Percentiles rank a stretch among this genome's conserved stretches.
phyloP scores from a whole-genome alignment of 495 filamentous ascomycete species.

The Neurospora pannonica region DNA sequence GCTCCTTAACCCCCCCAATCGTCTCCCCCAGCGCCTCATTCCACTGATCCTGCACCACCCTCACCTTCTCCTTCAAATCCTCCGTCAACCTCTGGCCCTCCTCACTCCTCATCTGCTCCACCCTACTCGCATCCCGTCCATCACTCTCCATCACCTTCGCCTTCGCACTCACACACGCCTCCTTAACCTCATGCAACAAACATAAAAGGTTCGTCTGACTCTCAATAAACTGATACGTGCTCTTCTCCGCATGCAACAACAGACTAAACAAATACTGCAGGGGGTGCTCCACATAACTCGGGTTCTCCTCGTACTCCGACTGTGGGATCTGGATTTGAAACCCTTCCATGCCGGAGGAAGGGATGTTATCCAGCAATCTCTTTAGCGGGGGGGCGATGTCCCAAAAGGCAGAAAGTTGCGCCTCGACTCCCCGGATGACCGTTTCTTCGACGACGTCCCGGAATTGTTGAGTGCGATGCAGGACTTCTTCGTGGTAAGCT shows the following conservation, averaged over 20 bases:
- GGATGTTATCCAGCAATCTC: conserved; percentile 68
- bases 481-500: conserved; percentile 53
- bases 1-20: conserved; percentile 39
- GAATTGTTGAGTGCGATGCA: conserved; percentile 68
- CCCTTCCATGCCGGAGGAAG: conserved; percentile 31
- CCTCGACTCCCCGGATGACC: conserved; percentile 77
- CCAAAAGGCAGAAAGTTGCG: conserved; percentile 90
- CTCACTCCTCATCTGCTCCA: conserved; percentile 48
- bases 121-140: conserved; percentile 45
- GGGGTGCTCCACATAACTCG: conserved; percentile 64
- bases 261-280: conserved; percentile 82
- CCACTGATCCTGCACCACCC: conserved; percentile 84
- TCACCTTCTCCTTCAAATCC: conserved; percentile 88
- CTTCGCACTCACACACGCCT: conserved; percentile 57
- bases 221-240: conserved; percentile 93
- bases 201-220: conserved; percentile 89
- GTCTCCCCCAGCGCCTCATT: conserved; percentile 41
- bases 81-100: conserved; percentile 64
- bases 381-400: conserved; percentile 83
- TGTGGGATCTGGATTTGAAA: conserved; percentile 62
- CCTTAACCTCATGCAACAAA: conserved; percentile 84
- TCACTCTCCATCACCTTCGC: conserved; percentile 47
- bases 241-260: conserved; percentile 77
- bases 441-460: conserved; percentile 74
- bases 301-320: conserved; percentile 77